These are phyloP conservation scores for Tirmania nivea DNA, from an alignment of 495 filamentous ascomycete genomes.

Conservation along the genomic window DNA sequence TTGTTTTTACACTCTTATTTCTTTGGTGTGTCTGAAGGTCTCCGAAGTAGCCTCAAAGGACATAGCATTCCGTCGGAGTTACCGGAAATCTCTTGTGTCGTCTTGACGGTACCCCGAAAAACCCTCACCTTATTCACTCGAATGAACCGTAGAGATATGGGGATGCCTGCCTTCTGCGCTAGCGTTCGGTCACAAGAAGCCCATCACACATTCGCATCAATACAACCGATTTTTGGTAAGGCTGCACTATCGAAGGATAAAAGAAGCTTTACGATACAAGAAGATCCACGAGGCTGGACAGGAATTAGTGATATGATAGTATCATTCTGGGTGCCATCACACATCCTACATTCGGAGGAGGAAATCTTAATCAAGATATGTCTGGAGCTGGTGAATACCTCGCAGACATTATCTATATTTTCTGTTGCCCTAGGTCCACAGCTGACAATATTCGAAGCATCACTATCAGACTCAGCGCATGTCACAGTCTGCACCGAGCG, in stretches of 20 bases:
- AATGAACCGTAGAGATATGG: slow-evolving; percentile 7
- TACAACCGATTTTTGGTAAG: slow-evolving; percentile 20
- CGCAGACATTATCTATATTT: neutral
- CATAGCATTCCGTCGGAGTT: neutral
- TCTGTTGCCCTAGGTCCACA: neutral
- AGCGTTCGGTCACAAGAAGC: slow-evolving; percentile 5
- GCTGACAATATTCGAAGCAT: slow-evolving; percentile 3
- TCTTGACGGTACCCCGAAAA: slow-evolving; percentile 18
- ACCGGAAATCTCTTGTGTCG: slow-evolving; percentile 9
- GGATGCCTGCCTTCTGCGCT: slow-evolving; percentile 13
- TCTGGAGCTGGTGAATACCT: neutral
- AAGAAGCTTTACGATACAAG: slow-evolving; percentile 9
- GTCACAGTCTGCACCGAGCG: neutral
- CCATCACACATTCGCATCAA: slow-evolving; percentile 15
- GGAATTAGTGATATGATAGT: slow-evolving; percentile 16
- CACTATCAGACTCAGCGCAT: neutral
- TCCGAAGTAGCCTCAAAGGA: neutral
- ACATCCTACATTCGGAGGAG: slow-evolving; percentile 3
- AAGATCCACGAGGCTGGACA: slow-evolving; percentile 16
- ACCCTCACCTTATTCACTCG: slow-evolving; percentile 10
- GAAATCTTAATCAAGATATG: neutral
- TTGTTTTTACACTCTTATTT: slow-evolving; percentile 12
- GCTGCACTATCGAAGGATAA: slow-evolving; percentile 5
- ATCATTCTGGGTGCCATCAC: slow-evolving; percentile 18
- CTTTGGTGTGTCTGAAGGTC: neutral